Percentiles rank a stretch among this genome's conserved stretches.
Conservation (phyloP, 345 rosid species). For the Rhodomyrtus tomentosa region DNA sequence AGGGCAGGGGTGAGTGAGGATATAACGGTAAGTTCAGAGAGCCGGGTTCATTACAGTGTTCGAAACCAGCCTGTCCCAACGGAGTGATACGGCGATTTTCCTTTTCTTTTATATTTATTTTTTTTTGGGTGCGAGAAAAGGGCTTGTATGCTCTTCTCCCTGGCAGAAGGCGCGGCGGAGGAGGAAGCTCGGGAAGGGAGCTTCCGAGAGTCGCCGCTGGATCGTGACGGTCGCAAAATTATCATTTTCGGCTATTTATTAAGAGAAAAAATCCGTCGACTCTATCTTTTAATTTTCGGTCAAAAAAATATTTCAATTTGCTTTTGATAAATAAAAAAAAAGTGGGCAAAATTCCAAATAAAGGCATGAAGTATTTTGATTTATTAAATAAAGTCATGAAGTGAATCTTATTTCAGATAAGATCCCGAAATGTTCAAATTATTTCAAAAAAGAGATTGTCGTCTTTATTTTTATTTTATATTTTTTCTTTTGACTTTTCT, state of each 20-base stretch:
- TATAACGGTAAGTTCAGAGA: not conserved
- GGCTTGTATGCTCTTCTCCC: not conserved
- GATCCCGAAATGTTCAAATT: no score
- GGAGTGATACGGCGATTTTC: not conserved
- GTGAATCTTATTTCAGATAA: no score
- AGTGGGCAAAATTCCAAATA: no score
- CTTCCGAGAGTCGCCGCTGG: not conserved
- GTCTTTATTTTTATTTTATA: no score
- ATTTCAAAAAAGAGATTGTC: no score
- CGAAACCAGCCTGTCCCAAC: not conserved
- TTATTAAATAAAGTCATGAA: no score
- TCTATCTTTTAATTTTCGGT: not conserved
- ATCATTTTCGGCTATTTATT: not conserved
- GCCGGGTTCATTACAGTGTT: not conserved
- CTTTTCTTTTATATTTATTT: not conserved
- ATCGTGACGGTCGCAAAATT: not conserved
- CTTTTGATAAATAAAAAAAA: no score
- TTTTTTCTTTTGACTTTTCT: no score
- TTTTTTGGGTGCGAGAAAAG: not conserved
- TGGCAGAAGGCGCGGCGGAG: not conserved
- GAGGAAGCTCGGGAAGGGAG: not conserved
- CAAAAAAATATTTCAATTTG: no score
- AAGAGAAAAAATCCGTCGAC: rapidly evolving
- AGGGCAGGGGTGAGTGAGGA: not conserved
- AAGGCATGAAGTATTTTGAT: no score